These are phyloP conservation scores for Cutaneotrichosporon cavernicola DNA, from an alignment of 1,284 basidiomycete genomes.

Conservation along the genomic window DNA sequence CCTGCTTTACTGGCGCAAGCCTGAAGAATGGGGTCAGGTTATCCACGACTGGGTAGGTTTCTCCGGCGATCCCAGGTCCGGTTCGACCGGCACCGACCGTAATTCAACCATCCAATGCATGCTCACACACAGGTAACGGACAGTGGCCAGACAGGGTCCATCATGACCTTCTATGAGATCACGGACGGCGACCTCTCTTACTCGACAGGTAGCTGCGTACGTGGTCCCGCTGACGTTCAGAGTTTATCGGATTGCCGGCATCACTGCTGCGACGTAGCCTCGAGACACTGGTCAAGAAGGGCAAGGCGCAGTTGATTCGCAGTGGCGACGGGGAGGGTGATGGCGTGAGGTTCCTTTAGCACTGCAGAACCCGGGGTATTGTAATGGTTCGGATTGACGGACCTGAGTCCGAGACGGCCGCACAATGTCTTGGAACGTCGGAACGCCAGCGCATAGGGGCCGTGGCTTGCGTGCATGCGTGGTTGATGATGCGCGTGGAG, in stretches of 20 bases:
- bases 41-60: conserved; percentile 58
- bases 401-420: too few species aligned
- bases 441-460: too few species aligned
- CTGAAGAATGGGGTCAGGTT: conserved; percentile 57
- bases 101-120: neutral
- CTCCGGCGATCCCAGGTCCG: neutral
- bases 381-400: too few species aligned
- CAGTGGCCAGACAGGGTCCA: conserved; percentile 56
- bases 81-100: neutral
- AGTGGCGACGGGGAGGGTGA: conserved; percentile 54
- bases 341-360: conserved; percentile 57
- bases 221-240: conserved; percentile 34
- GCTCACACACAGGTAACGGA: conserved; percentile 49
- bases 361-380: neutral
- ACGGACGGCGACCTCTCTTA: conserved; percentile 56
- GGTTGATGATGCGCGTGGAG: too few species aligned
- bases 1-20: conserved; percentile 57
- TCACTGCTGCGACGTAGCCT: conserved; percentile 54
- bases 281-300: conserved; percentile 55
- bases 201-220: conserved; percentile 36
- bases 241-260: conserved; percentile 55
- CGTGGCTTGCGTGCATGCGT: too few species aligned
- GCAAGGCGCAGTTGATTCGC: conserved; percentile 57
- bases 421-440: too few species aligned
- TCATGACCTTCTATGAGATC: conserved; percentile 60